Evolutionary conservation across 352 stramenopile genomes (phyloP).

Genomic region (Pythium volutum): DNA sequence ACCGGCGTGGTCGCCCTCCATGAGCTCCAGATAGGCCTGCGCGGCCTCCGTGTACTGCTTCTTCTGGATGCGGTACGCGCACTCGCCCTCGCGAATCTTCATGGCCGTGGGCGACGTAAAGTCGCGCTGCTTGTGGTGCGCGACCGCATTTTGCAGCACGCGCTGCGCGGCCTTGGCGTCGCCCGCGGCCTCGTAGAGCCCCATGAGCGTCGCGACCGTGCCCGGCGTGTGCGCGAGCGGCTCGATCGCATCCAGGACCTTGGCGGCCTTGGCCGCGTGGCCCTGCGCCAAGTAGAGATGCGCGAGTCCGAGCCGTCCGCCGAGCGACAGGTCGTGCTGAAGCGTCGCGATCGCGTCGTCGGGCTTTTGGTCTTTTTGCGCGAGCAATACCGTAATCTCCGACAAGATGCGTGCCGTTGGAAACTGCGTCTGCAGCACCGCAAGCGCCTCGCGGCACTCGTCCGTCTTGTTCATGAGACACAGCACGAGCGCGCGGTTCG

Average conservation of each 20-base stretch:
- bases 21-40: conserved; percentile 57
- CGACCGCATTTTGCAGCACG: conserved; percentile 51
- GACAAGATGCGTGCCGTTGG: conserved; percentile 49
- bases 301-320: conserved; percentile 60
- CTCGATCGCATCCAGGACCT: conserved; percentile 61
- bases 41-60: conserved; percentile 69
- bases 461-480: conserved; percentile 79
- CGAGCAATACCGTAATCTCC: conserved; percentile 64
- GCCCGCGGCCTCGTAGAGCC: conserved; percentile 63
- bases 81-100: conserved; percentile 78
- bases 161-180: conserved; percentile 45
- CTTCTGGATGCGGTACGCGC: conserved; percentile 76
- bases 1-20: conserved; percentile 60
- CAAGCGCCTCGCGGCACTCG: conserved; percentile 56
- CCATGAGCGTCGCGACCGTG: conserved; percentile 78
- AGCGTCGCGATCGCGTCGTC: conserved; percentile 35
- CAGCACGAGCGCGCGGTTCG: conserved; percentile 68
- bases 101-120: conserved; percentile 56
- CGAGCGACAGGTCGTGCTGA: conserved; percentile 50
- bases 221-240: conserved; percentile 60
- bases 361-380: conserved; percentile 63
- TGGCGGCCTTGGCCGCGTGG: conserved; percentile 43
- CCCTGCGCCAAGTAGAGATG: conserved; percentile 70
- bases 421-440: conserved; percentile 55
- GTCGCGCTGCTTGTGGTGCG: conserved; percentile 48